Conservation (phyloP, 208 protist genomes). For the Trichomonas vaginalis region DNA sequence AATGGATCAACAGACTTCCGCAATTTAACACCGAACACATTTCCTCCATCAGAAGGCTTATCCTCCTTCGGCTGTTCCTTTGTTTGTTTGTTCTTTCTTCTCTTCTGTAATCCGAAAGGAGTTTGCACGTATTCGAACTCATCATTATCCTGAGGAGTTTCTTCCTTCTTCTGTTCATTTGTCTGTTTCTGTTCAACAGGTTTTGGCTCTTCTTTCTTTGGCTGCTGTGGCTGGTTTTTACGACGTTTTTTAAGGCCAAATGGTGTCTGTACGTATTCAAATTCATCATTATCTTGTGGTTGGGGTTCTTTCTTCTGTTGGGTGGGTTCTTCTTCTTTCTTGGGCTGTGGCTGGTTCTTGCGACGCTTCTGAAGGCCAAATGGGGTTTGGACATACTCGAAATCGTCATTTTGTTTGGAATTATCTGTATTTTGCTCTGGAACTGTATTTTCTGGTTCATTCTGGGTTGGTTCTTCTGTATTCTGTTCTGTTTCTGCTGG, state of each 20-base stretch:
- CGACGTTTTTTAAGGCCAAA: neutral
- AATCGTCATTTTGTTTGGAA: no score
- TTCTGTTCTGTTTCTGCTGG: no score
- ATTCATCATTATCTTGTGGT: neutral
- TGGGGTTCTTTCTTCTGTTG: no score
- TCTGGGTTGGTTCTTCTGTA: no score
- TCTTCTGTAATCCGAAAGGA: neutral
- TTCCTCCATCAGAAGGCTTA: neutral
- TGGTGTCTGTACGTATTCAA: neutral
- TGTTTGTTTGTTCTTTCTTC: neutral
- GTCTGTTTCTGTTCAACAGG: neutral
- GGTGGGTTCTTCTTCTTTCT: no score
- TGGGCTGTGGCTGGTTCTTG: no score
- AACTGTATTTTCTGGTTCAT: no score
- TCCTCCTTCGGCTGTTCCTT: neutral
- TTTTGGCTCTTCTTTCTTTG: neutral
- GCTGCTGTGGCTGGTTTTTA: neutral
- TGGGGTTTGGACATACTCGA: no score
- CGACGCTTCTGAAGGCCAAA: no score
- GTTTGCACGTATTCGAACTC: neutral
- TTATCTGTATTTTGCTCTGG: no score
- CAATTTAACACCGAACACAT: neutral
- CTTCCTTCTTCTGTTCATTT: no score
- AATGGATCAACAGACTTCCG: neutral
- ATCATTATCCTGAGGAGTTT: no score